These are phyloP conservation scores for Saccharomycopsis hybrid DNA, from an alignment of 1,139 yeast genomes.

Conservation along the genomic window DNA sequence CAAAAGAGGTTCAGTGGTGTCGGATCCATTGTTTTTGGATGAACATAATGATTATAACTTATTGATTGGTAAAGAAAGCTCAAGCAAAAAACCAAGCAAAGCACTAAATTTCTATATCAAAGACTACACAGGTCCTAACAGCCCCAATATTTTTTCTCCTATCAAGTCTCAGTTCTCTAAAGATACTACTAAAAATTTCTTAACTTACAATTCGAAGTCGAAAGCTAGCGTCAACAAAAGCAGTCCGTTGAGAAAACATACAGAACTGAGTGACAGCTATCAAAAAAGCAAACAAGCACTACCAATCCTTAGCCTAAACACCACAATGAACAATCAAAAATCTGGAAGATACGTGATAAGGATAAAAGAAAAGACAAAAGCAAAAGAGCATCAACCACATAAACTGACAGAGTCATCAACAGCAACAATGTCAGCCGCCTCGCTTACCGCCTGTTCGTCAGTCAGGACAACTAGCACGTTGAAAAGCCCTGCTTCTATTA, in stretches of 20 bases:
- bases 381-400: neutral
- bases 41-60: conserved; percentile 16
- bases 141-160: conserved; percentile 8
- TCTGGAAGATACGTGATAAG: neutral
- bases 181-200: neutral
- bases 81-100: too few species aligned
- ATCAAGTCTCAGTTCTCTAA: conserved; percentile 1
- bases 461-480: conserved; percentile 6
- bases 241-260: neutral
- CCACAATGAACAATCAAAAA: neutral
- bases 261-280: neutral
- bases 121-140: neutral
- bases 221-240: neutral
- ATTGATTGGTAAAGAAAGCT: too few species aligned
- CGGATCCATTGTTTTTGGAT: neutral
- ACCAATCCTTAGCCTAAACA: neutral
- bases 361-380: neutral
- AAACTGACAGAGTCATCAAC: neutral
- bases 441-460: conserved; percentile 2
- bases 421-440: neutral
- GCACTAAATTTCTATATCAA: too few species aligned
- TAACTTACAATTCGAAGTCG: neutral
- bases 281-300: neutral
- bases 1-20: conserved; percentile 15
- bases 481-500: neutral